These are phyloP conservation scores for Podaxis sp. DNA, from an alignment of 768 basidiomycete genomes.

Conservation along the genomic window DNA sequence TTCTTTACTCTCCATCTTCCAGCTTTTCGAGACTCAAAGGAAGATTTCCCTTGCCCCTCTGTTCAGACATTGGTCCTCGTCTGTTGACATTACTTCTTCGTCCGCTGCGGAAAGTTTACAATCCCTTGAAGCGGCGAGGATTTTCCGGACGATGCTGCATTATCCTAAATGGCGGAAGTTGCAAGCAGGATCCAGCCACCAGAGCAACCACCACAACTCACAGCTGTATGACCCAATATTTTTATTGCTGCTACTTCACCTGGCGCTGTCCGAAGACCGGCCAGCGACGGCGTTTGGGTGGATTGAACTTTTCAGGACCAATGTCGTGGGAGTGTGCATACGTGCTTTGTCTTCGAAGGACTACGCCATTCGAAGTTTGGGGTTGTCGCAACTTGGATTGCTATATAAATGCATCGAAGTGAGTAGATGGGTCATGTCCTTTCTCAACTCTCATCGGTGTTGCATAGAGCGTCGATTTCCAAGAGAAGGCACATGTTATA, in stretches of 20 bases:
- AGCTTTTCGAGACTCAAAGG: constrained; percentile 70
- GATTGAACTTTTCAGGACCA: constrained; percentile 84
- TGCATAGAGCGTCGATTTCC: constrained; percentile 55
- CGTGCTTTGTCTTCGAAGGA: constrained; percentile 69
- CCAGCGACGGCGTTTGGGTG: constrained; percentile 66
- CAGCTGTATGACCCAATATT: constrained; percentile 80
- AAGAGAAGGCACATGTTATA: constrained; percentile 71
- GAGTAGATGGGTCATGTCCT: constrained; percentile 17
- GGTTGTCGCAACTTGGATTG: constrained; percentile 55
- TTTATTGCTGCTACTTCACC: constrained; percentile 59
- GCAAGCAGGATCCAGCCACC: constrained; percentile 27
- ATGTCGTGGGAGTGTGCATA: constrained; percentile 69
- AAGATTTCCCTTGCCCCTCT: constrained; percentile 61
- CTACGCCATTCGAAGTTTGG: constrained; percentile 51
- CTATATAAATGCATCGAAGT: constrained; percentile 65
- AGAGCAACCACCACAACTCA: constrained; percentile 26
- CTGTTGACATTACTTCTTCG: constrained; percentile 33
- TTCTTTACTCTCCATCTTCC: constrained; percentile 68
- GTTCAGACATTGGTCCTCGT: constrained; percentile 61
- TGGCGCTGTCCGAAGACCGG: constrained; percentile 55
- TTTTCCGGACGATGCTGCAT: constrained; percentile 66
- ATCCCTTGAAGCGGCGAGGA: constrained; percentile 59
- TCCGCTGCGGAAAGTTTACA: constrained; percentile 62
- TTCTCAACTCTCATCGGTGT: not conserved
- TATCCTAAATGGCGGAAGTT: constrained; percentile 67